These are phyloP conservation scores for Barnettozyma sp. DNA, from an alignment of 805 yeast genomes.

Conservation along the genomic window DNA sequence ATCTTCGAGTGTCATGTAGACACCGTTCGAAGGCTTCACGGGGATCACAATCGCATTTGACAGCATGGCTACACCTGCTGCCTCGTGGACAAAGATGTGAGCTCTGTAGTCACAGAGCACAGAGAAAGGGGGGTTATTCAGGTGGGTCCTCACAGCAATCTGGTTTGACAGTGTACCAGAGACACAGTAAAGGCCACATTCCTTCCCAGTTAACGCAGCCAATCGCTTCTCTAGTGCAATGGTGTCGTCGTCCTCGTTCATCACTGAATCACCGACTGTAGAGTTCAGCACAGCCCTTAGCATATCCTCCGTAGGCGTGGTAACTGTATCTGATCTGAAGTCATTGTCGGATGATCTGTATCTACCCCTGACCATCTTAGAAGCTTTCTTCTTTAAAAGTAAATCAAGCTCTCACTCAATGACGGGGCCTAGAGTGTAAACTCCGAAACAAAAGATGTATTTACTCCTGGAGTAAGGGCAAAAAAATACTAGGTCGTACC, in stretches of 20 bases:
- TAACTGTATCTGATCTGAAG: constrained; percentile 78
- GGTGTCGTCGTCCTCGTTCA: constrained; percentile 74
- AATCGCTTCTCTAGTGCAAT: constrained; percentile 54
- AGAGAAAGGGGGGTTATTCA: constrained; percentile 80
- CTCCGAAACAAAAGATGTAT: too few species aligned
- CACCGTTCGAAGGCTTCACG: constrained; percentile 69
- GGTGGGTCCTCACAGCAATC: constrained; percentile 68
- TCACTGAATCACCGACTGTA: constrained; percentile 83
- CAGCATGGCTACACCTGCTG: constrained; percentile 84
- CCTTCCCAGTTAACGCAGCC: constrained; percentile 67
- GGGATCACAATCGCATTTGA: constrained; percentile 91
- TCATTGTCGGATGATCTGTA: constrained; percentile 35
- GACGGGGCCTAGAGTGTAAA: too few species aligned
- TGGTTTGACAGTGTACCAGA: constrained; percentile 92
- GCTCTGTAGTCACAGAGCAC: constrained; percentile 80
- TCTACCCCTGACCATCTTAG: too few species aligned
- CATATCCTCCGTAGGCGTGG: constrained; percentile 78
- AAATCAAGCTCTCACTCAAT: too few species aligned
- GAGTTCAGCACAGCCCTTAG: constrained; percentile 48
- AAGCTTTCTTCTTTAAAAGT: too few species aligned
- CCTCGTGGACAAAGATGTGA: constrained; percentile 79
- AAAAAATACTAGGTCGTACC: constrained; percentile 57
- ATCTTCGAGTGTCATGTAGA: constrained; percentile 75
- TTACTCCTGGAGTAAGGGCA: too few species aligned
- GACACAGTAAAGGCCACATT: constrained; percentile 74